Evolutionary conservation across 805 yeast species (phyloP).

Genomic region (Suhomyces tanzawaensis): DNA sequence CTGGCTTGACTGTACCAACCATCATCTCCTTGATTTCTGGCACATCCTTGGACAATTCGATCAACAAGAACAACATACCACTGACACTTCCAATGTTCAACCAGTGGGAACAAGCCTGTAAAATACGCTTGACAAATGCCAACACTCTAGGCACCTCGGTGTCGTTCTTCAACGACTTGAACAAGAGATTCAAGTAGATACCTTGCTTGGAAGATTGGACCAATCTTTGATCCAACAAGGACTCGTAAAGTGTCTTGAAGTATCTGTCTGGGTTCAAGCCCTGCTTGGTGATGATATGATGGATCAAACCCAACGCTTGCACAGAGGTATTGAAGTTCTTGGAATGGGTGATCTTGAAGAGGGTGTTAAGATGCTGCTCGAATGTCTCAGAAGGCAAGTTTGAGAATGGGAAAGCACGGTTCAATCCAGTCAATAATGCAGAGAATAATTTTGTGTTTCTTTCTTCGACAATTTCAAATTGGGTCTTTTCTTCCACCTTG

Average conservation of each 20-base stretch:
- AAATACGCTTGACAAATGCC: conserved; percentile 87
- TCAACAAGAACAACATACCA: conserved; percentile 74
- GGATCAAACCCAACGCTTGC: conserved; percentile 84
- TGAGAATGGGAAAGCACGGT: conserved; percentile 94
- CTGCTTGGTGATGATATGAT: conserved; percentile 70
- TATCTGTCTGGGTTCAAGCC: conserved; percentile 62
- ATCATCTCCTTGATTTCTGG: conserved; percentile 70
- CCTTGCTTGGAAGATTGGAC: conserved; percentile 89
- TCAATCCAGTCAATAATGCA: conserved; percentile 89
- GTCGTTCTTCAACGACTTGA: conserved; percentile 79
- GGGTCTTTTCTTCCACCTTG: conserved; percentile 57
- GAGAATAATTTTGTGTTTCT: conserved; percentile 81
- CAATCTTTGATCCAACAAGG: conserved; percentile 79
- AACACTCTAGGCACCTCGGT: conserved; percentile 59
- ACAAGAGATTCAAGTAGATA: conserved; percentile 81
- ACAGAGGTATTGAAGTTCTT: conserved; percentile 91
- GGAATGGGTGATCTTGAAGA: conserved; percentile 89
- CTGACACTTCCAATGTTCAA: conserved; percentile 81
- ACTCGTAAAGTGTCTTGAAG: conserved; percentile 86
- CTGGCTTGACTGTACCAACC: conserved; percentile 29
- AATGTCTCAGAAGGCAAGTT: conserved; percentile 67
- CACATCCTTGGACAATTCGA: conserved; percentile 59
- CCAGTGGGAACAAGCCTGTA: conserved; percentile 86
- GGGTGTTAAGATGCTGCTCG: conserved; percentile 73
- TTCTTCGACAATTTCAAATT: conserved; percentile 67